phyloP scores from a whole-genome alignment of 2,329 filamentous ascomycete species.

The Achaetomium macrosporum region DNA sequence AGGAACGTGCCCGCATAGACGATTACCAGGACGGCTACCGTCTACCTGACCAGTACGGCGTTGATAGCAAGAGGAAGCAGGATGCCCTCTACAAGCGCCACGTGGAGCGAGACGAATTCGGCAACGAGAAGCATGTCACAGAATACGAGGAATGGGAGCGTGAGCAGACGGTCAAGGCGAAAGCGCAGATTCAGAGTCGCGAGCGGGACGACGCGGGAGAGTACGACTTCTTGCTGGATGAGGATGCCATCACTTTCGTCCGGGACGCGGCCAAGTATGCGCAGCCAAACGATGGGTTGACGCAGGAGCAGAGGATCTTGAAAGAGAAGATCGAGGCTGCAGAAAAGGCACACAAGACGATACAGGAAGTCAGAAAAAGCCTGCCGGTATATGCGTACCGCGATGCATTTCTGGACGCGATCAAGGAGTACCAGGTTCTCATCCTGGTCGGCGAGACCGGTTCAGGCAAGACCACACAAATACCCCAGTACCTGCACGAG shows the following conservation, averaged over 20 bases:
- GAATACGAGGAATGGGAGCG: conserved; percentile 96
- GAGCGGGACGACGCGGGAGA: conserved; percentile 74
- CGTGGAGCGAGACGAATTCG: conserved; percentile 79
- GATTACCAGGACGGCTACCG: conserved; percentile 88
- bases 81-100: conserved; percentile 87
- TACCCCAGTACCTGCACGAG: conserved; percentile 90
- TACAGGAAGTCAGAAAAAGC: conserved; percentile 86
- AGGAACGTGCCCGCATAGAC: conserved; percentile 81
- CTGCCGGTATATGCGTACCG: conserved; percentile 86
- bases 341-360: conserved; percentile 79
- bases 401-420: conserved; percentile 77
- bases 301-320: conserved; percentile 71
- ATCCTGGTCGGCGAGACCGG: conserved; percentile 95
- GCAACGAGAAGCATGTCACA: conserved; percentile 82
- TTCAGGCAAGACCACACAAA: conserved; percentile 90
- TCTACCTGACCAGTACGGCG: conserved; percentile 93
- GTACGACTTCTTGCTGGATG: conserved; percentile 91
- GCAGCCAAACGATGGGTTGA: conserved; percentile 43
- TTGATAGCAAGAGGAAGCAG: conserved; percentile 79
- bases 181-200: conserved; percentile 70
- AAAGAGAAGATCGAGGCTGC: conserved; percentile 80
- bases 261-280: conserved; percentile 25
- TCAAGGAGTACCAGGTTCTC: conserved; percentile 79
- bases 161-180: conserved; percentile 82
- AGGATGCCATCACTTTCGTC: conserved; percentile 42